phyloP scores from a whole-genome alignment of 1,284 basidiomycete species.

The Fomitopsis schrenkii region DNA sequence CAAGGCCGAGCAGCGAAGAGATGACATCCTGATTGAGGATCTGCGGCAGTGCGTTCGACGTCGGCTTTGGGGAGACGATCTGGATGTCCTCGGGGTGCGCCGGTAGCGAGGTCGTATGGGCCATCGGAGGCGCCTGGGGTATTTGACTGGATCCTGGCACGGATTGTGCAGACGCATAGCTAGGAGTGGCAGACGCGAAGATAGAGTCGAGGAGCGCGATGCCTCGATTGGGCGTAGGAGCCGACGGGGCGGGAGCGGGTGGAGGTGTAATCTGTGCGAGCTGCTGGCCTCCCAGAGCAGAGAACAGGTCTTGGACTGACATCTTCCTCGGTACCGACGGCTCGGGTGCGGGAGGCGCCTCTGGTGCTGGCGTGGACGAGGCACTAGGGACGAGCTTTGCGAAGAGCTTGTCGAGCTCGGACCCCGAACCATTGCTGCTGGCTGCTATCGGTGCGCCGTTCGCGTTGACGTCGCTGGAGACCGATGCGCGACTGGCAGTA shows the following conservation, averaged over 20 bases:
- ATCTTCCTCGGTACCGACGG: constrained; percentile 16
- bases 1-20: constrained; percentile 49
- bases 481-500: constrained; percentile 21
- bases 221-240: constrained; percentile 27
- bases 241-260: background rate
- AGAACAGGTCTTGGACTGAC: constrained; percentile 22
- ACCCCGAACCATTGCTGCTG: constrained; percentile 21
- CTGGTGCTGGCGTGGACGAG: constrained; percentile 12
- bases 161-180: constrained; percentile 6
- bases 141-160: constrained; percentile 3
- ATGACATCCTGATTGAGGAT: constrained; percentile 64
- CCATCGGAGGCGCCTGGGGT: constrained; percentile 2
- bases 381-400: constrained; percentile 40
- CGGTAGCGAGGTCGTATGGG: constrained; percentile 9
- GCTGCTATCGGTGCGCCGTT: background rate
- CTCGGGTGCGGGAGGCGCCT: constrained; percentile 9
- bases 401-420: constrained; percentile 62
- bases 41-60: constrained; percentile 43
- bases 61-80: constrained; percentile 43
- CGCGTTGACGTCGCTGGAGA: background rate
- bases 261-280: background rate
- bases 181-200: constrained; percentile 44
- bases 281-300: constrained; percentile 14
- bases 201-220: constrained; percentile 46
- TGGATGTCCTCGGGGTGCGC: constrained; percentile 27